Conservation (phyloP, 345 rosid genomes). For the Eucalyptus albens region DNA sequence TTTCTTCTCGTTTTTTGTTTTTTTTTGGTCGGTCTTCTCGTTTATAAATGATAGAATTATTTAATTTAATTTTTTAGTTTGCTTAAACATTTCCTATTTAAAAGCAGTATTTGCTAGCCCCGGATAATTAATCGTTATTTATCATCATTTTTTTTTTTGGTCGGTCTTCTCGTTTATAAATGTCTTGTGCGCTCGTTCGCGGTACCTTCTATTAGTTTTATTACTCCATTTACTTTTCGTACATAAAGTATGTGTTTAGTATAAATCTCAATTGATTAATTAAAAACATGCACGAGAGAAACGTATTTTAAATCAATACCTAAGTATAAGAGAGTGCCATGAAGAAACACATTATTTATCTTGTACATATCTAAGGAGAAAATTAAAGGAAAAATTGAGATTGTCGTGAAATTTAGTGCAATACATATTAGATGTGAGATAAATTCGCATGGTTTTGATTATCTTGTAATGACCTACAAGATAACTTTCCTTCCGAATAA, state of each 20-base stretch:
- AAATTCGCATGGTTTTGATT: not conserved
- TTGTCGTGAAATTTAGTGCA: not conserved
- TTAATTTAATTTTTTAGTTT: too few relatives aligned
- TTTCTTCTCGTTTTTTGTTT: too few relatives aligned
- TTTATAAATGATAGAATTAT: not conserved
- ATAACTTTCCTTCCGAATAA: too few relatives aligned
- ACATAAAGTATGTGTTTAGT: not conserved
- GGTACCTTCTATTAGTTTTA: too few relatives aligned
- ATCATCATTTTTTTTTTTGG: too few relatives aligned
- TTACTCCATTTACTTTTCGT: too few relatives aligned
- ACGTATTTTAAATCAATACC: too few relatives aligned
- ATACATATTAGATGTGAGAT: not conserved
- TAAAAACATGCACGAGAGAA: not conserved
- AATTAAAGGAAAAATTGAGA: not conserved
- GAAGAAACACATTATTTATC: not conserved
- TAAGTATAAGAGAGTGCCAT: not conserved
- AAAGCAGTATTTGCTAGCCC: too few relatives aligned
- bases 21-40: too few relatives aligned
- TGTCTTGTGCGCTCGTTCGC: rapidly evolving
- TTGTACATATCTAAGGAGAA: not conserved
- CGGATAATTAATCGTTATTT: rapidly evolving
- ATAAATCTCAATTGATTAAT: not conserved
- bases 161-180: too few relatives aligned
- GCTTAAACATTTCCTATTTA: not conserved
- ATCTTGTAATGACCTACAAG: not conserved